Evolutionary conservation across 805 yeast species (phyloP).

Genomic region (Peterozyma toletana): DNA sequence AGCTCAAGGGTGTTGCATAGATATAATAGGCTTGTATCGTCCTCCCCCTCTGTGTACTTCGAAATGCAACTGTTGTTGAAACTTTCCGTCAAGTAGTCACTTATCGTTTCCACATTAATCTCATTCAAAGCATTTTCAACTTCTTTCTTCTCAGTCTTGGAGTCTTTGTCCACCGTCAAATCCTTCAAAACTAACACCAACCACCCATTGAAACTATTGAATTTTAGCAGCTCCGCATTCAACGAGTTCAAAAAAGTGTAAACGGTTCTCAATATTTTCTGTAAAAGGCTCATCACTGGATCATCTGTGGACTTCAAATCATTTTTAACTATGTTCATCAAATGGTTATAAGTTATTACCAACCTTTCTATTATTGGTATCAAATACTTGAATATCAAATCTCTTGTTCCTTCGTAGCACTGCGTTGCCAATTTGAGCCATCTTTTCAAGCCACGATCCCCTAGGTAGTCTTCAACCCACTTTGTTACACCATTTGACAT

Average conservation of each 20-base stretch:
- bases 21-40: neutral
- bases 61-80: slow-evolving; percentile 6
- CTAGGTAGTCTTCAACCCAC: slow-evolving; percentile 60
- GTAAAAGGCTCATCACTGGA: slow-evolving; percentile 12
- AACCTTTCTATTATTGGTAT: slow-evolving; percentile 52
- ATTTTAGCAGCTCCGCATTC: slow-evolving; percentile 38
- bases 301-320: slow-evolving; percentile 13
- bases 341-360: slow-evolving; percentile 34
- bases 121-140: slow-evolving; percentile 5
- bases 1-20: neutral
- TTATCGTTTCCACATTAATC: slow-evolving; percentile 19
- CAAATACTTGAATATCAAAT: slow-evolving; percentile 38
- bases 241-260: slow-evolving; percentile 33
- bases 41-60: neutral
- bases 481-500: slow-evolving; percentile 41
- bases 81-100: slow-evolving; percentile 18
- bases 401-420: slow-evolving; percentile 42
- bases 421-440: slow-evolving; percentile 45
- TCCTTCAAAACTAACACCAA: slow-evolving; percentile 26
- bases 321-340: slow-evolving; percentile 11
- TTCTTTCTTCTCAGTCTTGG: slow-evolving; percentile 10
- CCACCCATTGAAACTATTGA: slow-evolving; percentile 41
- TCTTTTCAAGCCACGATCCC: slow-evolving; percentile 56
- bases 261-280: slow-evolving; percentile 21
- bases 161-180: slow-evolving; percentile 31